A percentile compares a stretch with the other conserved stretches of the same genome.
phyloP scores from a whole-genome alignment of 1,284 basidiomycete genomes.

The Naganishia cerealis region DNA sequence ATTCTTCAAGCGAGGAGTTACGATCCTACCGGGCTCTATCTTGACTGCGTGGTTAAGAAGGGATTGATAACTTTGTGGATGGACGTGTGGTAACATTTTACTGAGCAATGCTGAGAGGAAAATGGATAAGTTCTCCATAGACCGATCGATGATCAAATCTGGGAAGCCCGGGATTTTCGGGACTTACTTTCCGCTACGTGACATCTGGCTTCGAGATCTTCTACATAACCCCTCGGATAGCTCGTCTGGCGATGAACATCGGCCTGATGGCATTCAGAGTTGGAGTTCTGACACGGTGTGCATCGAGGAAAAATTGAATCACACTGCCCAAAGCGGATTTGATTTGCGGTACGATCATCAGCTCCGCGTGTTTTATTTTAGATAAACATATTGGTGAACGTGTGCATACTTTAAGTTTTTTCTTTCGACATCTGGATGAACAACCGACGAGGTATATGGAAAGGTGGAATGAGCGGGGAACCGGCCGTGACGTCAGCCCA shows the following conservation, averaged over 20 bases:
- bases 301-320: slow-evolving; percentile 29
- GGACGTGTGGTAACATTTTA: slow-evolving; percentile 16
- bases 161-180: too few relatives aligned
- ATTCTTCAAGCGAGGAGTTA: not conserved
- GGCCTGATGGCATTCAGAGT: slow-evolving; percentile 30
- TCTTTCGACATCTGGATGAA: slow-evolving; percentile 28
- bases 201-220: slow-evolving; percentile 26
- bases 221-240: slow-evolving; percentile 29
- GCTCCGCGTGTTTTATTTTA: not conserved
- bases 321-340: slow-evolving; percentile 17
- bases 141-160: not conserved
- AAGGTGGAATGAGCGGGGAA: slow-evolving; percentile 4
- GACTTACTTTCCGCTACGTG: slow-evolving; percentile 18
- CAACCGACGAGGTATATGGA: not conserved
- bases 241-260: slow-evolving; percentile 30
- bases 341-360: not conserved
- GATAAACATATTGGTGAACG: not conserved
- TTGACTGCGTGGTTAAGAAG: slow-evolving; percentile 1
- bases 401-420: slow-evolving; percentile 31
- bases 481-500: not conserved
- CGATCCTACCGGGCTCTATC: slow-evolving; percentile 4
- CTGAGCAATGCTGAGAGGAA: slow-evolving; percentile 5
- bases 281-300: slow-evolving; percentile 26
- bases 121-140: not conserved
- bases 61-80: slow-evolving; percentile 7